Conservation (phyloP, 116 monocot genomes). For the Dioscorea cayenensis region DNA sequence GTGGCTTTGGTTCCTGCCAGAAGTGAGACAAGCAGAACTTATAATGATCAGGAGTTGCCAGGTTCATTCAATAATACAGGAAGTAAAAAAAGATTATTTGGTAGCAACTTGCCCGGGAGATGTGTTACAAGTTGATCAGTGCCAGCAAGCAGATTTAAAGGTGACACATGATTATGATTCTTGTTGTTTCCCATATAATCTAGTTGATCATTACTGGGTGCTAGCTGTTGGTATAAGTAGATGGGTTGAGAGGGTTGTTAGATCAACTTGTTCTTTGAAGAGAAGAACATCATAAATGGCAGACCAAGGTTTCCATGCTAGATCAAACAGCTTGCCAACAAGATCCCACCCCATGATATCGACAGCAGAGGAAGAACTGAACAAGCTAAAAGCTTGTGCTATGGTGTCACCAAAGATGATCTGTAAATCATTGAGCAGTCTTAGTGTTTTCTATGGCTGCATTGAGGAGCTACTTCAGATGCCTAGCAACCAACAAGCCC, state of each 20-base stretch:
- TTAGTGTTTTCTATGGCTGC: conserved; percentile 20
- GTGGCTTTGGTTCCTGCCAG: too few species aligned
- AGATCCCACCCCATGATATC: conserved; percentile 3
- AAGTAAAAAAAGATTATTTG: background rate
- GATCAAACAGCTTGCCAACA: conserved; percentile 24
- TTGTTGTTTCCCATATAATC: too few species aligned
- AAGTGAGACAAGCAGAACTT: background rate
- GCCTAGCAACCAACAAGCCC: conserved; percentile 18
- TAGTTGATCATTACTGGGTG: too few species aligned
- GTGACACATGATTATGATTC: too few species aligned
- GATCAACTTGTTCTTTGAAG: background rate
- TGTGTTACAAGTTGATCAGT: background rate
- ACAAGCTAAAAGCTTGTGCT: conserved; percentile 3
- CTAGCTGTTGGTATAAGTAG: too few species aligned
- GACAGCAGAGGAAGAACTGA: conserved; percentile 18
- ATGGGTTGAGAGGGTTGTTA: too few species aligned
- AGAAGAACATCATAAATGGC: background rate
- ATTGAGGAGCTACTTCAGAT: conserved; percentile 31
- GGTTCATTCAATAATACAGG: background rate
- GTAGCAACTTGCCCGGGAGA: background rate
- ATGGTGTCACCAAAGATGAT: conserved; percentile 7
- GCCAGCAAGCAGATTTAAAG: too few species aligned
- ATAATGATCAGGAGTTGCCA: background rate
- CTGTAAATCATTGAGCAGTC: conserved; percentile 9
- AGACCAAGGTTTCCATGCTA: conserved; percentile 1